phyloP scores from a whole-genome alignment of 768 basidiomycete species.

The Termitomyces sp. region DNA sequence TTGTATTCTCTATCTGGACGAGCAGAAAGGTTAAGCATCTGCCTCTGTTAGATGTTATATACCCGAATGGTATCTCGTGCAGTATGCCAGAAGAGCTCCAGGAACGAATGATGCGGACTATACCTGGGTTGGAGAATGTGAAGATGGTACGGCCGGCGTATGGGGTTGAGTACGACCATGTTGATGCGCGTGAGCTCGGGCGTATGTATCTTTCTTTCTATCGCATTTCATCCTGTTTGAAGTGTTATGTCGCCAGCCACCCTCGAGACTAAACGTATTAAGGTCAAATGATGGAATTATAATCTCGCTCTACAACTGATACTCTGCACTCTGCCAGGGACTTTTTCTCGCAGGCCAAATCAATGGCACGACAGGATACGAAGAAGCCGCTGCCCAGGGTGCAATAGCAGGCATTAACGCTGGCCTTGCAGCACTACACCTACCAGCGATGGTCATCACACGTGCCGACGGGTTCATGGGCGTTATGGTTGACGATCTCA shows the following conservation, averaged over 20 bases:
- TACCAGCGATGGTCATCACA: slow-evolving; percentile 55
- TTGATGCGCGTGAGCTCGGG: slow-evolving; percentile 78
- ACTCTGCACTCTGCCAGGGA: slow-evolving; percentile 35
- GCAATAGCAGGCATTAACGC: slow-evolving; percentile 87
- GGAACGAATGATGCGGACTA: slow-evolving; percentile 75
- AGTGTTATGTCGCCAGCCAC: slow-evolving; percentile 43
- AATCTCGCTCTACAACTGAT: neutral
- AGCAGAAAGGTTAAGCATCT: neutral
- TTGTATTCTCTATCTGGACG: neutral
- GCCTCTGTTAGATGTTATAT: slow-evolving; percentile 60
- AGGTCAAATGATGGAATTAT: slow-evolving; percentile 28
- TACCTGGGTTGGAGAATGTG: slow-evolving; percentile 80
- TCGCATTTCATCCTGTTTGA: neutral
- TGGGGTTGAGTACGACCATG: slow-evolving; percentile 89
- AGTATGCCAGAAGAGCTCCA: slow-evolving; percentile 86
- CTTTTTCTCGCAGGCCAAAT: slow-evolving; percentile 89
- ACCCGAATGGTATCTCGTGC: slow-evolving; percentile 87
- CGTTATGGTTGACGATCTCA: slow-evolving; percentile 90
- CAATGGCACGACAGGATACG: slow-evolving; percentile 91
- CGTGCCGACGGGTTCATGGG: slow-evolving; percentile 87
- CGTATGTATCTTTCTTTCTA: slow-evolving; percentile 36
- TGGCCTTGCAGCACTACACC: slow-evolving; percentile 55
- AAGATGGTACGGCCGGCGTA: slow-evolving; percentile 83
- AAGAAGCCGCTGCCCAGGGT: slow-evolving; percentile 91
- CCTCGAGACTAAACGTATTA: slow-evolving; percentile 80